A percentile compares a stretch with the other conserved stretches of the same genome.
These are phyloP conservation scores for Syncephalastrum contaminatum DNA, from an alignment of 371 early-diverging fungal species.

Conservation along the genomic window DNA sequence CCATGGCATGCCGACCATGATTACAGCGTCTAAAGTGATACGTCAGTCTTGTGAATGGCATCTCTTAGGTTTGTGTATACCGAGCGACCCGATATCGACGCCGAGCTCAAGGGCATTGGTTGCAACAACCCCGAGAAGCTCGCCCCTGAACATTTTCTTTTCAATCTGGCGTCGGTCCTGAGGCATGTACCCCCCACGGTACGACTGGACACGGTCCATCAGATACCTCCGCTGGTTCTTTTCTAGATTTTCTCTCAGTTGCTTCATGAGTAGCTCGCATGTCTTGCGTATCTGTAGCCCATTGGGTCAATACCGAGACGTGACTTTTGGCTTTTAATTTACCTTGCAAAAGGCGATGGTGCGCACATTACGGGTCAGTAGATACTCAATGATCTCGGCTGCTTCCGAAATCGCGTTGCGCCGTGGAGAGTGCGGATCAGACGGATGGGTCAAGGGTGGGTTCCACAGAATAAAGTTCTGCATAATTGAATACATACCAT, in stretches of 20 bases:
- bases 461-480: conserved; percentile 45
- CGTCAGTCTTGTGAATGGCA: background rate
- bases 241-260: conserved; percentile 35
- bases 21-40: conserved; percentile 45
- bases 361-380: conserved; percentile 32
- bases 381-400: conserved; percentile 34
- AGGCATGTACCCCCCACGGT: conserved; percentile 65
- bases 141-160: conserved; percentile 49
- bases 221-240: conserved; percentile 23
- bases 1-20: conserved; percentile 64
- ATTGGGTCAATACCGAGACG: background rate
- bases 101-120: conserved; percentile 76
- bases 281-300: conserved; percentile 35
- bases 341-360: conserved; percentile 58
- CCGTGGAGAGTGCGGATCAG: conserved; percentile 13
- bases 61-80: conserved; percentile 14
- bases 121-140: conserved; percentile 54
- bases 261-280: conserved; percentile 46
- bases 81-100: conserved; percentile 65
- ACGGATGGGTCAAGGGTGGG: conserved; percentile 23
- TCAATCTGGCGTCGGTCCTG: conserved; percentile 61
- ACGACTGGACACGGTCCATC: conserved; percentile 44
- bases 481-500: background rate
- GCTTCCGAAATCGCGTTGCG: conserved; percentile 29
- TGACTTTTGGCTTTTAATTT: background rate